Percentiles rank a stretch among this genome's conserved stretches.
Evolutionary conservation across 441 rosid species (phyloP).

Genomic region (Arabidopsis hybrid): DNA sequence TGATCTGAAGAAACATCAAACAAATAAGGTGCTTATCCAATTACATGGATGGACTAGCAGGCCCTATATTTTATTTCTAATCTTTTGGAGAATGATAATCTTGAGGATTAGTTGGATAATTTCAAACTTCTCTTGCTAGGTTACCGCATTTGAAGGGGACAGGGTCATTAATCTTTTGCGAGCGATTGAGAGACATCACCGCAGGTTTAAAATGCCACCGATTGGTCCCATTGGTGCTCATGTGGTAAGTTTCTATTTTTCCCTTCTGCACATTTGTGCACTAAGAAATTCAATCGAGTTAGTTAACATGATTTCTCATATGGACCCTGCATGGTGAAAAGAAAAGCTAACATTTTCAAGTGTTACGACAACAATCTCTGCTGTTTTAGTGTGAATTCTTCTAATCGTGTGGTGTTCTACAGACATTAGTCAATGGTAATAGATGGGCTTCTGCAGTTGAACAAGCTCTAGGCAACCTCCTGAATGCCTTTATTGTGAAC

Average conservation of each 20-base stretch:
- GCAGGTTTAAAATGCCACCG: slow-evolving; percentile 72
- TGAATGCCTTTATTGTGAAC: slow-evolving; percentile 94
- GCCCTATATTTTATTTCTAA: background rate
- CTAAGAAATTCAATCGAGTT: background rate
- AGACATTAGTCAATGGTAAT: slow-evolving; percentile 81
- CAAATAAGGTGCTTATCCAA: slow-evolving; percentile 70
- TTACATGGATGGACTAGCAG: slow-evolving; percentile 14
- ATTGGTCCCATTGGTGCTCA: slow-evolving; percentile 98
- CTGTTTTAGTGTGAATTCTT: slow-evolving; percentile 18
- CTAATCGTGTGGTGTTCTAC: slow-evolving; percentile 43
- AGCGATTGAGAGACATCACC: slow-evolving; percentile 72
- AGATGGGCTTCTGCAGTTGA: slow-evolving; percentile 94
- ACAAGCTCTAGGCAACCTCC: slow-evolving; percentile 82
- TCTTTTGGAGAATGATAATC: background rate
- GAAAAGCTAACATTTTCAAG: slow-evolving; percentile 14
- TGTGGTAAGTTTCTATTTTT: slow-evolving; percentile 64
- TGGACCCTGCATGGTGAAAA: slow-evolving; percentile 8
- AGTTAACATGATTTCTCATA: slow-evolving; percentile 20
- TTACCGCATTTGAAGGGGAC: slow-evolving; percentile 96
- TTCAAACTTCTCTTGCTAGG: slow-evolving; percentile 52
- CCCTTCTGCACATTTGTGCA: slow-evolving; percentile 12
- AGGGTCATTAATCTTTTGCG: slow-evolving; percentile 78
- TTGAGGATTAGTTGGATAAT: slow-evolving; percentile 18
- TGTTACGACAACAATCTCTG: slow-evolving; percentile 1
- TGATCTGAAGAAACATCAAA: slow-evolving; percentile 63